Conservation (phyloP, 2,329 filamentous ascomycete genomes). For the Alternaria conjuncta region DNA sequence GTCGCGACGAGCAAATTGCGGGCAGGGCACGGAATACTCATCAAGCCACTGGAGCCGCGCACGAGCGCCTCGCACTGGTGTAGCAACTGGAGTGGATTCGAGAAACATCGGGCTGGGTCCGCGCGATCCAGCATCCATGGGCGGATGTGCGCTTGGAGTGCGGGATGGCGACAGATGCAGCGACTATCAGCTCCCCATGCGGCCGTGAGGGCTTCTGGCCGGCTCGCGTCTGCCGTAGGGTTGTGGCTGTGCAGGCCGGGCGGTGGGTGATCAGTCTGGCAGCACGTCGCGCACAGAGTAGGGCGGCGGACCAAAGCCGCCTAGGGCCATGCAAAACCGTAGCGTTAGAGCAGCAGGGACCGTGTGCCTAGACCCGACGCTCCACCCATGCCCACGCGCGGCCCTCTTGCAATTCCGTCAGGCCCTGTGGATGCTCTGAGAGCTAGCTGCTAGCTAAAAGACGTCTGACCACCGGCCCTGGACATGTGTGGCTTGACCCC, state of each 20-base stretch:
- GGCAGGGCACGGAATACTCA: conserved; percentile 17
- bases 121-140: conserved; percentile 24
- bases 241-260: conserved; percentile 45
- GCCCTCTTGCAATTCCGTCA: conserved; percentile 29
- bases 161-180: conserved; percentile 39
- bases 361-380: conserved; percentile 32
- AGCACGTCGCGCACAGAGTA: conserved; percentile 14
- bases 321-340: conserved; percentile 25
- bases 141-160: conserved; percentile 23
- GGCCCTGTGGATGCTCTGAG: conserved; percentile 24
- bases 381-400: conserved; percentile 36
- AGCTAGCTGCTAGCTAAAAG: conserved; percentile 49
- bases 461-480: conserved; percentile 41
- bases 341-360: conserved; percentile 27
- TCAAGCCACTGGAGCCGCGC: conserved; percentile 34
- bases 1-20: conserved; percentile 33
- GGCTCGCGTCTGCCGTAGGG: conserved; percentile 37
- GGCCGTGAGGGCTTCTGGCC: conserved; percentile 33
- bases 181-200: conserved; percentile 42
- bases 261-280: conserved; percentile 23
- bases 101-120: conserved; percentile 42
- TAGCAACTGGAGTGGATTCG: conserved; percentile 32
- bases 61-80: conserved; percentile 23
- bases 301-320: conserved; percentile 19
- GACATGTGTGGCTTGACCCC: conserved; percentile 43